phyloP scores from a whole-genome alignment of 805 yeast genomes.

The Lipomyces starkeyi region DNA sequence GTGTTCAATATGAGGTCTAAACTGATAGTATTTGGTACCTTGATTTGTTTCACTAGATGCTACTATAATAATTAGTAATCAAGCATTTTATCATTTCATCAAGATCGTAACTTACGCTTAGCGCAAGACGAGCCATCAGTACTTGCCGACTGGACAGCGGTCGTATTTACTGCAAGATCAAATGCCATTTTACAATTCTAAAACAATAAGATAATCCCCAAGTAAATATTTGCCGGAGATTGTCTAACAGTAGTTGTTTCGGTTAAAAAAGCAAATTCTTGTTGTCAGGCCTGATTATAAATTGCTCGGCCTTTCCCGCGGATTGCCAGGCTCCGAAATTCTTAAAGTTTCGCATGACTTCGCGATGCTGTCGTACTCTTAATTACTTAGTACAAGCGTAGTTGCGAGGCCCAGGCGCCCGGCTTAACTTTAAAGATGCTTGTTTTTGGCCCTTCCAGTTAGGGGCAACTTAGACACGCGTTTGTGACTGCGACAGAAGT shows the following conservation, averaged over 20 bases:
- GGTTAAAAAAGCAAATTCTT: neutral
- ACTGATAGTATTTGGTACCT: neutral
- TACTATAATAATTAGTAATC: neutral
- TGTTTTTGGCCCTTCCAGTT: neutral
- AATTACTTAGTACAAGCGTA: neutral
- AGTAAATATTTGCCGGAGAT: no score
- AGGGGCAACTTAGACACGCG: neutral
- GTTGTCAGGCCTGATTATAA: neutral
- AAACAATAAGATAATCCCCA: no score
- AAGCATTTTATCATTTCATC: neutral
- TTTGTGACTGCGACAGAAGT: neutral
- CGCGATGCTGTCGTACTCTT: neutral
- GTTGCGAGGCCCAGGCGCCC: neutral
- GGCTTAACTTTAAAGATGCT: neutral
- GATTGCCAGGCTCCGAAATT: neutral
- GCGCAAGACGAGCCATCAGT: neutral
- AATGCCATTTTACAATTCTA: neutral
- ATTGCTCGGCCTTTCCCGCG: neutral
- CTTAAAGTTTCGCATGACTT: neutral
- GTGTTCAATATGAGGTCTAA: neutral
- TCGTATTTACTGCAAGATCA: neutral
- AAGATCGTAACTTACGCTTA: neutral
- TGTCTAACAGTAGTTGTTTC: neutral
- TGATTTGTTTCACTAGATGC: neutral
- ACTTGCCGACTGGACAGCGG: neutral